Percentiles rank a stretch among this genome's conserved stretches.
Evolutionary conservation across 345 rosid genomes (phyloP).

Genomic region (Sisymbrium irio): DNA sequence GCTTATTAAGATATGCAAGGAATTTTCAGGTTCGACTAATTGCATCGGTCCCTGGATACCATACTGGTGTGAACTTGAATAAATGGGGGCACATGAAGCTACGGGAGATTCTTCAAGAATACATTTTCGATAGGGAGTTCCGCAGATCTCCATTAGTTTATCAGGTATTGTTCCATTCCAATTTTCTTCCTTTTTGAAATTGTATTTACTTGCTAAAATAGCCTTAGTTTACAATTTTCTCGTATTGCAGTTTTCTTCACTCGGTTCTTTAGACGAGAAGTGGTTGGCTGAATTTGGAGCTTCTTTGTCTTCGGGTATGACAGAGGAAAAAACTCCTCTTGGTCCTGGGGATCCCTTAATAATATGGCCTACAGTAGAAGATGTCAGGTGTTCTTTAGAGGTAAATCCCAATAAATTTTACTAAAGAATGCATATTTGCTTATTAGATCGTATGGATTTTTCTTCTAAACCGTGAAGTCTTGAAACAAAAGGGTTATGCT

Average conservation of each 20-base stretch:
- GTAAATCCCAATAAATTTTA: constrained; percentile 42
- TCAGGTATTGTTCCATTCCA: constrained; percentile 55
- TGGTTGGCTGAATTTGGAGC: constrained; percentile 85
- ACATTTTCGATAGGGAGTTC: constrained; percentile 70
- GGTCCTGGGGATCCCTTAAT: constrained; percentile 76
- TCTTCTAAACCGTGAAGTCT: constrained; percentile 28
- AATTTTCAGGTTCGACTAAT: constrained; percentile 67
- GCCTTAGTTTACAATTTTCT: background rate
- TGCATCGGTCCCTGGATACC: constrained; percentile 97
- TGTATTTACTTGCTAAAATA: background rate
- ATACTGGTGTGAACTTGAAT: constrained; percentile 64
- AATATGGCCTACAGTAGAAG: constrained; percentile 94
- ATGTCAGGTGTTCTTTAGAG: constrained; percentile 91
- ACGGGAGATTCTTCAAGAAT: constrained; percentile 63
- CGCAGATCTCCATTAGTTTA: constrained; percentile 76
- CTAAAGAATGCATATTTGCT: background rate
- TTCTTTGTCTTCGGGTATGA: constrained; percentile 76
- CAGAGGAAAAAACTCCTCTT: constrained; percentile 74
- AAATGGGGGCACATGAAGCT: constrained; percentile 98
- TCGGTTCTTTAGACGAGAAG: constrained; percentile 91
- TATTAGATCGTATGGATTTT: background rate
- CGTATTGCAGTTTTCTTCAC: constrained; percentile 77
- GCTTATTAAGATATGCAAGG: background rate
- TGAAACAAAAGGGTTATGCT: constrained; percentile 67
- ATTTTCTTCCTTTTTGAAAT: background rate